Conservation (phyloP, 257 asterid species). For the Fraxinus americana region DNA sequence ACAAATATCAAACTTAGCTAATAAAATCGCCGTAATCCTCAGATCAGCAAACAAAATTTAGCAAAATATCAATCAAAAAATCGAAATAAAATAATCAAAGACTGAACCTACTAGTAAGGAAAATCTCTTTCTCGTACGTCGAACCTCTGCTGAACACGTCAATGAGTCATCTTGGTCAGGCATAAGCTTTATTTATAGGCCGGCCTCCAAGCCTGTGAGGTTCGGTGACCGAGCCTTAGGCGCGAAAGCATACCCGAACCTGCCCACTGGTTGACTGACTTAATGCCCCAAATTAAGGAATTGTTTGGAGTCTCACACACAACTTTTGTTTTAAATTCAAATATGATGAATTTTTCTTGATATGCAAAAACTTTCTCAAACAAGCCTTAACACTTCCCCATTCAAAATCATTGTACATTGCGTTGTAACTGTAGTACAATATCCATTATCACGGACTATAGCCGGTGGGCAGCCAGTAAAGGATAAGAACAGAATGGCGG, state of each 20-base stretch:
- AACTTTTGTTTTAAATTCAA: neutral
- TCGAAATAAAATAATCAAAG: neutral
- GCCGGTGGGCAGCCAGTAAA: slow-evolving; percentile 35
- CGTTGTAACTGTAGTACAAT: slow-evolving; percentile 3
- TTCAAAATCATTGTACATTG: neutral
- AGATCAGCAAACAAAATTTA: neutral
- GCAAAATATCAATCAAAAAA: neutral
- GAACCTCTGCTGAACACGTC: slow-evolving; percentile 31
- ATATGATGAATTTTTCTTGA: neutral
- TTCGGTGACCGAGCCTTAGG: slow-evolving; percentile 43
- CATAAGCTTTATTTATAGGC: slow-evolving; percentile 35
- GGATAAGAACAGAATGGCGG: slow-evolving; percentile 27
- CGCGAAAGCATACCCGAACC: slow-evolving; percentile 42
- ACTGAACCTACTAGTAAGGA: slow-evolving; percentile 26
- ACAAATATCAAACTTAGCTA: neutral
- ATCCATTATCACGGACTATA: neutral
- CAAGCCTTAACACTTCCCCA: neutral
- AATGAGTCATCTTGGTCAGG: neutral
- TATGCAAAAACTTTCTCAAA: neutral
- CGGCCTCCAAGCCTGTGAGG: slow-evolving; percentile 44
- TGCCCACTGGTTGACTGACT: slow-evolving; percentile 59
- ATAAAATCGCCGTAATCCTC: neutral
- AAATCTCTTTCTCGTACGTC: slow-evolving; percentile 19
- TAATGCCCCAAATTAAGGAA: slow-evolving; percentile 12
- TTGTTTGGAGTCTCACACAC: slow-evolving; percentile 20